Evolutionary conservation across 2,329 filamentous ascomycete species (phyloP), one percentile per base, ranked within the genome.

Genomic region (Dothidotthia symphoricarpi): DNA sequence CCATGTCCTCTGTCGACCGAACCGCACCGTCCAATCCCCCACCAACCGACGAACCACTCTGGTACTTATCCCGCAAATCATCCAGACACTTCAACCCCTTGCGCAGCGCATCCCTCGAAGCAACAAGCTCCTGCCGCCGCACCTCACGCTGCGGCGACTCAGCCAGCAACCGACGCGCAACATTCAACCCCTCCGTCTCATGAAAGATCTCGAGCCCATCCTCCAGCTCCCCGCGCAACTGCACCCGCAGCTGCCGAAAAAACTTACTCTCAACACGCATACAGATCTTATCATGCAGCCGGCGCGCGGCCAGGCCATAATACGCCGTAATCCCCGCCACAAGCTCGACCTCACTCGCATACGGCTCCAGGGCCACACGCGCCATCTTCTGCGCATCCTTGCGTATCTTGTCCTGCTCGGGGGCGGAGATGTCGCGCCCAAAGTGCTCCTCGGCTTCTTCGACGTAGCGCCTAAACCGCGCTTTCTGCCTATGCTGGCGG

Each of bases 281-380:
- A 16, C 56, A 66, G 4, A 76, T 53, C 0, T 58, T 57, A 17
- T 89, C 84, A 1, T 80, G 72, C 51, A 88, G 85, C 1, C 84
- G 76, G 24, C 74, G 67, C 0, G 80, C 76, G 0, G 85, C 83
- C 4, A 83, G 76, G 31, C 78, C 73, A 55, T 89, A 89, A 60
- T 88, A 89, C 0, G 77, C 83, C 0, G 82, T 71, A 29, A 86
- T 74, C 3, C 80, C 80, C 0, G 81, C 74, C 0, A 85, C 76
- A 0, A 85, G 77, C 7, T 75, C 70, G 1, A 89, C 63, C 55
- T 88, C 84, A 0, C 68, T 63, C 1, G 70, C 58, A 49, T 80
- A 88, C 0, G 72, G 69, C 51, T 88, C 85, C 0, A 69, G 59
- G 0, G 74, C 75, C 9, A 87, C 67, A 16, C 61, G 31, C 1